Base-by-base conservation (phyloP, 2,329 filamentous ascomycete species). In the Chaetothyriales sp. region DNA sequence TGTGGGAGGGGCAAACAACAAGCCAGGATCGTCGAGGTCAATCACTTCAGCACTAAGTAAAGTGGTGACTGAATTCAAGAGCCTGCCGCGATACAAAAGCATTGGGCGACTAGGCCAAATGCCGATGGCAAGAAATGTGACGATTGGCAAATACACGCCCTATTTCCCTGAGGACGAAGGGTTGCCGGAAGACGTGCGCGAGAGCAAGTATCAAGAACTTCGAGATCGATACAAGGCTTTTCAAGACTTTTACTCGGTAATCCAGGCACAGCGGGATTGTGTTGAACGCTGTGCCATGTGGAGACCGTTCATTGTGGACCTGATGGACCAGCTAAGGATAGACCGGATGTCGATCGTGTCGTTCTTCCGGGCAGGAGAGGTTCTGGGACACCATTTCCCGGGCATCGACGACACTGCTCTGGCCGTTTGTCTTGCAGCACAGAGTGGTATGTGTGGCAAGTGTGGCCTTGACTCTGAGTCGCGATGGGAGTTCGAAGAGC, bases 111-210 rank as follows among this genome's bases (percentile, higher is more conserved):
- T 56, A 19, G 54, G 54, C 3, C 46, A 48, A 19, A 52, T 45
- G 26, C 44, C 51, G 22, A 44, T 56, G 15, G 51, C 52, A 26
- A 42, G 44, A n/a, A 56, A 56, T 44, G 44, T 49, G 18, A 47
- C 48, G 43, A 52, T 44, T 32, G 22, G 54, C 2, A 51, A 50
- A 43, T 54, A 46, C 43, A 15, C 51, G 26, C 54, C 52, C 9
- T 56, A 56, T 43, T 56, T 51, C 47, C 9, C 46, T 1, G 52
- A 54, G 6, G 52, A 56, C 18, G 54, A 56, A 49, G 19, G 18
- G 8, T 36, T 46, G 20, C 42, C 42, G 12, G 46, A 28, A n/a
- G 36, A 36, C 22, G 47, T 36, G 18, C 20, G 45, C 2, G 44
- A 44, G 43, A 26, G 22, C 12, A 43, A 48, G 18, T 43, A 46